A percentile compares a stretch with the other conserved stretches of the same genome.
These are phyloP conservation scores for Lipomyces mesembrius DNA, from an alignment of 805 yeast species.

Conservation along the genomic window DNA sequence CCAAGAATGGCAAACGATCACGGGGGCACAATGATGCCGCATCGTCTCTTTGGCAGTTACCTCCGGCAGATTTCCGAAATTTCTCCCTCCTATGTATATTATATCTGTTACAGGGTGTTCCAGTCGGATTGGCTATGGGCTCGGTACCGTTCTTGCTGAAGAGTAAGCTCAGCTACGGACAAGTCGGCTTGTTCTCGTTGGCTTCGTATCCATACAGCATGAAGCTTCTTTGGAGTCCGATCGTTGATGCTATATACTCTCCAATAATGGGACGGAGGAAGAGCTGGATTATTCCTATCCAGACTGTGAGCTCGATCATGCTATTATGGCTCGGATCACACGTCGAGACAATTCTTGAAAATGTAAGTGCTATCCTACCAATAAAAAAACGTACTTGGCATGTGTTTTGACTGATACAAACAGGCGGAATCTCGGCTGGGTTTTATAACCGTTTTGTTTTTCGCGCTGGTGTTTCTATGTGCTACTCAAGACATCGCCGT, in stretches of 20 bases:
- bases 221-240: constrained; percentile 92
- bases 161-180: constrained; percentile 79
- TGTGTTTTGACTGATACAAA: neutral
- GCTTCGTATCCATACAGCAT: constrained; percentile 95
- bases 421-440: constrained; percentile 51
- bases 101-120: constrained; percentile 92
- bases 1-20: neutral
- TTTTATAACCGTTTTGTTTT: constrained; percentile 70
- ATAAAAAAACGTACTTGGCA: neutral
- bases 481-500: constrained; percentile 99
- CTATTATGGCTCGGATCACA: constrained; percentile 66
- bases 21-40: constrained; percentile 21
- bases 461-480: constrained; percentile 79
- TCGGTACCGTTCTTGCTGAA: constrained; percentile 88
- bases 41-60: constrained; percentile 38
- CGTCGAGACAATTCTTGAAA: constrained; percentile 56
- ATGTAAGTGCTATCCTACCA: constrained; percentile 40
- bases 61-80: constrained; percentile 65
- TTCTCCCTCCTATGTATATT: constrained; percentile 73
- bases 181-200: constrained; percentile 85
- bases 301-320: constrained; percentile 58
- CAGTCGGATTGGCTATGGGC: constrained; percentile 95
- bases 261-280: constrained; percentile 76
- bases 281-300: constrained; percentile 95
- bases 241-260: constrained; percentile 84